Percentiles rank a stretch among this genome's conserved stretches.
phyloP scores from a whole-genome alignment of 306 rosid species.

The Casuarina glauca region DNA sequence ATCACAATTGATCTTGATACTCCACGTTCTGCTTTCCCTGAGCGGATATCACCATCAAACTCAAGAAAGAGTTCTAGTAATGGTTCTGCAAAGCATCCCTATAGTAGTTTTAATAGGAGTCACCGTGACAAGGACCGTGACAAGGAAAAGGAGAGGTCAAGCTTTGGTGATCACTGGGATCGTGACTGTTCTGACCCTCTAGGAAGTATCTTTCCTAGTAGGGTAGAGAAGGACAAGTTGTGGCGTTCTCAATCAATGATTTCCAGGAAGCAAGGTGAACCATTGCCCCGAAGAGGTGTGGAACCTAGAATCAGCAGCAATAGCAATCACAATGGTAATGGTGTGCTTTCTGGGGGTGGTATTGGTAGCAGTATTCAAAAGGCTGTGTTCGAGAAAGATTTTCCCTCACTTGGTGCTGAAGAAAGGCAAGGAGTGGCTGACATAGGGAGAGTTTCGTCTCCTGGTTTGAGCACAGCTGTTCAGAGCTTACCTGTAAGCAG shows the following conservation, averaged over 20 bases:
- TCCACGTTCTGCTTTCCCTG: slow-evolving; percentile 74
- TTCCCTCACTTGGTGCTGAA: slow-evolving; percentile 92
- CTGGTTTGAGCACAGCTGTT: slow-evolving; percentile 71
- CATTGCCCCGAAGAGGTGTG: slow-evolving; percentile 45
- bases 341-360: slow-evolving; percentile 55
- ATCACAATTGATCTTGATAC: slow-evolving; percentile 63
- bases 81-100: slow-evolving; percentile 93
- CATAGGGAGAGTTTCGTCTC: slow-evolving; percentile 81
- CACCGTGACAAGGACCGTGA: slow-evolving; percentile 97
- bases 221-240: slow-evolving; percentile 76
- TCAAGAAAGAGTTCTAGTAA: slow-evolving; percentile 74
- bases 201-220: slow-evolving; percentile 55
- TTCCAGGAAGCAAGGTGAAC: slow-evolving; percentile 72
- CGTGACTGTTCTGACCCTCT: slow-evolving; percentile 66
- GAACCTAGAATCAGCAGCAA: slow-evolving; percentile 56
- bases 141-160: slow-evolving; percentile 83
- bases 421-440: slow-evolving; percentile 75
- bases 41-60: slow-evolving; percentile 78
- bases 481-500: slow-evolving; percentile 77
- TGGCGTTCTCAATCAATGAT: slow-evolving; percentile 86
- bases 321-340: slow-evolving; percentile 55
- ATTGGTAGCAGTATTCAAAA: slow-evolving; percentile 62
- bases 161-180: slow-evolving; percentile 74
- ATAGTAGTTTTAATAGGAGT: slow-evolving; percentile 88
- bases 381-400: slow-evolving; percentile 89